Evolutionary conservation across 805 yeast species (phyloP), one percentile per base, ranked within the genome.

Genomic region (Yarrowia sp.): DNA sequence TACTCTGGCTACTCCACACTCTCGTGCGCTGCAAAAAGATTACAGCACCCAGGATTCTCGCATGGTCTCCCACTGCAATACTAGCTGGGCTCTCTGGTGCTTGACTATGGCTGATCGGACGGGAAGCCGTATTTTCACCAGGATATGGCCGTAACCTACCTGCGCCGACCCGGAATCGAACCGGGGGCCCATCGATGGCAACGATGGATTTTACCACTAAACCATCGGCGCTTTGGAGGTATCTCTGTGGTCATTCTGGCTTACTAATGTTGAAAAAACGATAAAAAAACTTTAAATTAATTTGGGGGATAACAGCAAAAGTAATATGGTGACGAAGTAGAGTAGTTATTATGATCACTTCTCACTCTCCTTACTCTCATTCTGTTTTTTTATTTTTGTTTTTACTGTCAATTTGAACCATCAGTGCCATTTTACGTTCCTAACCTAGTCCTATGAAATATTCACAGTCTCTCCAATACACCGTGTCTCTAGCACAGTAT

Each of bases 61-160:
- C 31, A 46, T 46, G 53, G 53, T 46, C 53, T 46, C 53, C 53
- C 53, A 46, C 53, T 46, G 31, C 53, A 46, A 46, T 46, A 46
- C 53, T 46, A 46, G 31, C 53, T 46, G 27, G 53, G 53, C 53
- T 46, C 53, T 46, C 53, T 46, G 53, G 53, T 46, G 53, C 53
- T 46, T 46, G 53, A 46, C 53, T 46, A 31, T 46, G 53, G 53
- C 53, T 46, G 53, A 46, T 46, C 53, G 53, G 19, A 46, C 53
- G 53, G 53, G 53, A 46, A 46, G 53, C 53, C 53, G 53, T 46
- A 46, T 46, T 46, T 46, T 46, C 53, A 46, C 53, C 53, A 46
- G 53, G 53, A 46, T 46, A 46, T 46, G 53, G 53, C 53, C 53
- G 53, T 21, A 46, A 46, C 53, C 33, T 27, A 6, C 12, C 47